phyloP scores from a whole-genome alignment of 345 rosid species.

The Turritis glabra region DNA sequence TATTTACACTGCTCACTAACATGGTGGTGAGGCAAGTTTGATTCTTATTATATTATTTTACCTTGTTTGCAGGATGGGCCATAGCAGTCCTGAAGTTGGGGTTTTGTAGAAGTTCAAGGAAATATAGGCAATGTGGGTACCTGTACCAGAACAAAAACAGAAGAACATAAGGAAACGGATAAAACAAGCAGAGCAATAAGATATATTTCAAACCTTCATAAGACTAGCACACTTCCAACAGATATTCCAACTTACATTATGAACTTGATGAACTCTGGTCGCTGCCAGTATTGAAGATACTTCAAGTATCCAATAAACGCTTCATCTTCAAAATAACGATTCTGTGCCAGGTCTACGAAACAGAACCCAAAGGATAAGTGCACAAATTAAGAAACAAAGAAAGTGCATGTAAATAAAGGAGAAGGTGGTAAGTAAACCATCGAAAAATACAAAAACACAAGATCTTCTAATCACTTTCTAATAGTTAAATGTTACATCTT shows the following conservation, averaged over 20 bases:
- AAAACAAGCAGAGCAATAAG: neutral
- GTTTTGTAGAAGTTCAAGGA: slow-evolving; percentile 96
- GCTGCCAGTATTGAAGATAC: slow-evolving; percentile 97
- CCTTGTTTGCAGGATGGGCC: slow-evolving; percentile 99
- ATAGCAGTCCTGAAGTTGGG: slow-evolving; percentile 88
- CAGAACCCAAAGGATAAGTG: slow-evolving; percentile 18
- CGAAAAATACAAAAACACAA: neutral
- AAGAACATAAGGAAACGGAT: slow-evolving; percentile 18
- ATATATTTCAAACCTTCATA: neutral
- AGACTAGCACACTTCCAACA: neutral
- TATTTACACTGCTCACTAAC: neutral
- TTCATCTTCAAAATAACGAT: slow-evolving; percentile 96
- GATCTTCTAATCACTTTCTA: neutral
- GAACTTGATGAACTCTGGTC: slow-evolving; percentile 82
- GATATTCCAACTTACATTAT: slow-evolving; percentile 66
- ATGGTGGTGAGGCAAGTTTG: slow-evolving; percentile 3
- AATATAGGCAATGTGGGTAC: slow-evolving; percentile 96
- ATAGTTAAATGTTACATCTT: neutral
- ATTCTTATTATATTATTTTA: slow-evolving; percentile 21
- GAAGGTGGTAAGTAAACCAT: neutral
- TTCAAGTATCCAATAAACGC: slow-evolving; percentile 96
- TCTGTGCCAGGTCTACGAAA: slow-evolving; percentile 90
- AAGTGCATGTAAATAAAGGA: slow-evolving; percentile 3
- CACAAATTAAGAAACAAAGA: neutral
- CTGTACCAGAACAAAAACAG: slow-evolving; percentile 48